A percentile compares a stretch with the other conserved stretches of the same genome.
phyloP scores from a whole-genome alignment of 129 eudicot genomes.

The Pittosporum tobira region DNA sequence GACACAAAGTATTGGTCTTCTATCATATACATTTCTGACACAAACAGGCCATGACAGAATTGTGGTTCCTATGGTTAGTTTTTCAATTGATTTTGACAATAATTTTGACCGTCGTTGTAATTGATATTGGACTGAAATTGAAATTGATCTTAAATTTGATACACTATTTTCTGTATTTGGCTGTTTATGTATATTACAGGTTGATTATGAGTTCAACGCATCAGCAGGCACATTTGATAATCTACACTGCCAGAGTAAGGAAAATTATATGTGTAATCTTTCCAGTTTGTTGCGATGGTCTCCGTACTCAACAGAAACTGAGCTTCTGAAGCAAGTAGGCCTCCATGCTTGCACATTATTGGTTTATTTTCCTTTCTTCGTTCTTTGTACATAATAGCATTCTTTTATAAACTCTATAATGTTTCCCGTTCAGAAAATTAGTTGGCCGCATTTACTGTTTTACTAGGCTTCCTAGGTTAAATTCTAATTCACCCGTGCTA shows the following conservation, averaged over 20 bases:
- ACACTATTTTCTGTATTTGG: not conserved
- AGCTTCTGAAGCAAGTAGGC: constrained; percentile 46
- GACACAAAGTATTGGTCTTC: constrained; percentile 68
- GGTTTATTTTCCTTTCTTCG: too few relatives aligned
- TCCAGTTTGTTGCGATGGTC: constrained; percentile 55
- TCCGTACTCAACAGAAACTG: constrained; percentile 44
- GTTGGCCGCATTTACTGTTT: too few relatives aligned
- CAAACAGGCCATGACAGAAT: constrained; percentile 60
- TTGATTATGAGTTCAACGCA: constrained; percentile 32
- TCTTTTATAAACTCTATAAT: too few relatives aligned
- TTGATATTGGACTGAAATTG: too few relatives aligned
- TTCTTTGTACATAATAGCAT: too few relatives aligned
- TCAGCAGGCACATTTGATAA: constrained; percentile 28
- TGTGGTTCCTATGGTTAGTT: constrained; percentile 65
- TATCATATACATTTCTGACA: constrained; percentile 62
- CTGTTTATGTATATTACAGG: constrained; percentile 25
- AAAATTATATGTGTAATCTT: constrained; percentile 27
- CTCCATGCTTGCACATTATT: not conserved
- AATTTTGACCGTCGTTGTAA: too few relatives aligned
- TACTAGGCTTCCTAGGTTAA: too few relatives aligned
- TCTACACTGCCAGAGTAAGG: constrained; percentile 21
- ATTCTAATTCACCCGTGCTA: too few relatives aligned
- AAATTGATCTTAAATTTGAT: constrained; percentile 1
- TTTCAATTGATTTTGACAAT: too few relatives aligned
- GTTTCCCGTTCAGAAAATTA: too few relatives aligned